phyloP scores from a whole-genome alignment of 352 stramenopile genomes.

The Globisporangium acanthophoron region DNA sequence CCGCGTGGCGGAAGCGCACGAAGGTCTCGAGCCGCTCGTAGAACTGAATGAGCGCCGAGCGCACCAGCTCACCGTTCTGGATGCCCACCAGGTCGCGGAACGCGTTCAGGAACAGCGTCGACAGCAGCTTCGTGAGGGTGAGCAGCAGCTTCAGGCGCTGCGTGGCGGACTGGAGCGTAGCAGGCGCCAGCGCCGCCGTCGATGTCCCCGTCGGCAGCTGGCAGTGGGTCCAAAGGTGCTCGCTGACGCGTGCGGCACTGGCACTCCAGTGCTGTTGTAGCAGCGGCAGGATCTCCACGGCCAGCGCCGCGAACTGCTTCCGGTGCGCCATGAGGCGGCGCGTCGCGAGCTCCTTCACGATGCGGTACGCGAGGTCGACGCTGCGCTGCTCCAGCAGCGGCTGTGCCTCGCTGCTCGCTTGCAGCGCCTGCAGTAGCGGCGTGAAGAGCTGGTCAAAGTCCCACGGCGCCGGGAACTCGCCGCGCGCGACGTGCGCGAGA shows the following conservation, averaged over 20 bases:
- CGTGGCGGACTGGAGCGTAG: constrained; percentile 7
- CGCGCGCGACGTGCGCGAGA: constrained; percentile 59
- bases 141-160: constrained; percentile 36
- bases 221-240: constrained; percentile 23
- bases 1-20: constrained; percentile 29
- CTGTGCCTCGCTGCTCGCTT: constrained; percentile 13
- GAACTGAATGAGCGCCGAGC: constrained; percentile 52
- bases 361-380: constrained; percentile 58
- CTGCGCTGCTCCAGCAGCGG: constrained; percentile 27
- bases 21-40: constrained; percentile 70
- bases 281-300: constrained; percentile 55
- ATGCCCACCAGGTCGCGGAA: constrained; percentile 55
- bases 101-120: constrained; percentile 62
- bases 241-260: constrained; percentile 22
- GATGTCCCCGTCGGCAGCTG: constrained; percentile 7
- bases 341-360: constrained; percentile 77
- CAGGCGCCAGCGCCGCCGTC: constrained; percentile 11
- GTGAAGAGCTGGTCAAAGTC: constrained; percentile 58
- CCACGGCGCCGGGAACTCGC: constrained; percentile 74
- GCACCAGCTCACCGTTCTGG: constrained; percentile 53
- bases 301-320: constrained; percentile 74
- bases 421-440: constrained; percentile 45
- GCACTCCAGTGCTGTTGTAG: constrained; percentile 58
- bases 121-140: constrained; percentile 60
- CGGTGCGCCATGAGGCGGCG: constrained; percentile 75